These are phyloP conservation scores for Dictyostelium purpureum DNA, from an alignment of 78 protist species.

Conservation along the genomic window DNA sequence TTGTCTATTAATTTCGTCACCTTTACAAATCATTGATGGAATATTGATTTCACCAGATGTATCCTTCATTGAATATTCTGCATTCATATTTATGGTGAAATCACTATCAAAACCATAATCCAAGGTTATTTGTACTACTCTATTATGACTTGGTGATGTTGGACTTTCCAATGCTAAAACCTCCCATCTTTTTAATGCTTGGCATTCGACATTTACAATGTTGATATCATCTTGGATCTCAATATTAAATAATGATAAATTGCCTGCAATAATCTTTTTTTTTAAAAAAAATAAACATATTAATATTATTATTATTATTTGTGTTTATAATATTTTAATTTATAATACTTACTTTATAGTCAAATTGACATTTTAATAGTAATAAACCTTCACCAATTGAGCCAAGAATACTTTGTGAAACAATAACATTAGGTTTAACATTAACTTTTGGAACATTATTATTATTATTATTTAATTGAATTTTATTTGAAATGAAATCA, in stretches of 20 bases:
- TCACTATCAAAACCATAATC: slow-evolving; percentile 69
- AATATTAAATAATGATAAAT: slow-evolving; percentile 33
- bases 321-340: background rate
- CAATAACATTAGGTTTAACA: slow-evolving; percentile 51
- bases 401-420: slow-evolving; percentile 6
- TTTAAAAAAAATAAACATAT: background rate
- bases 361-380: slow-evolving; percentile 8
- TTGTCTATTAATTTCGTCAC: slow-evolving; percentile 62
- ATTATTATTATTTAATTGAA: background rate
- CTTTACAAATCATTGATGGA: slow-evolving; percentile 44
- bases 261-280: slow-evolving; percentile 34
- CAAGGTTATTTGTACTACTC: background rate
- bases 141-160: background rate
- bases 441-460: background rate
- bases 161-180: background rate
- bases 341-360: slow-evolving; percentile 21
- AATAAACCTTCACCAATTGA: slow-evolving; percentile 74
- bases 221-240: slow-evolving; percentile 10
- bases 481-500: background rate
- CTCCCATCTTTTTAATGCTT: slow-evolving; percentile 71
- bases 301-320: background rate
- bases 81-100: background rate
- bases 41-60: slow-evolving; percentile 45
- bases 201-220: slow-evolving; percentile 51
- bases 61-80: slow-evolving; percentile 36